phyloP scores from a whole-genome alignment of 2,329 filamentous ascomycete genomes.

The Cryphonectria radicalis region DNA sequence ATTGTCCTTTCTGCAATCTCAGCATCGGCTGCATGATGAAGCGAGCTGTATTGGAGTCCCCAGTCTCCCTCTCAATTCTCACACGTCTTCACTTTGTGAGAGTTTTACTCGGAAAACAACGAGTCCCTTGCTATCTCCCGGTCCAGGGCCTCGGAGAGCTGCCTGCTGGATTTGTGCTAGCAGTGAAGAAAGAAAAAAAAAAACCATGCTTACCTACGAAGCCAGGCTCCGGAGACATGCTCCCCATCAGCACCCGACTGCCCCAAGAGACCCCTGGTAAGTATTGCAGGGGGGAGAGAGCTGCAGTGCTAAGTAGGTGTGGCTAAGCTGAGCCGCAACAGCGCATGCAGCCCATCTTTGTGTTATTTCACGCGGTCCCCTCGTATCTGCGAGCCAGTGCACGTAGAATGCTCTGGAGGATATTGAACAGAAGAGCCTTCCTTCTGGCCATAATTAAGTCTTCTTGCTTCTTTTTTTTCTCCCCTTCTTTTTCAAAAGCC shows the following conservation, averaged over 20 bases:
- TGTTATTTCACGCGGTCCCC: not conserved
- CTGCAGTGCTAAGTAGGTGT: not conserved
- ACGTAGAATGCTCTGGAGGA: not conserved
- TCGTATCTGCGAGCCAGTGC: not conserved
- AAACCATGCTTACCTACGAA: not conserved
- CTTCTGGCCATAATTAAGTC: not conserved
- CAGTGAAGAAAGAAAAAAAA: not conserved
- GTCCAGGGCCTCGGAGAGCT: not conserved
- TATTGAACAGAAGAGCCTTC: not conserved
- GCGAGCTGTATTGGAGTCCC: not conserved
- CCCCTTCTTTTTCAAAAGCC: not conserved
- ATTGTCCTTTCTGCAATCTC: not conserved
- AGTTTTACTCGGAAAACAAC: no score
- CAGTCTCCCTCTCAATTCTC: not conserved
- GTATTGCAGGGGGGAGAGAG: not conserved
- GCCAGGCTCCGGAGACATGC: not conserved
- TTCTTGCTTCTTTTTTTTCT: not conserved
- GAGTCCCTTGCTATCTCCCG: not conserved
- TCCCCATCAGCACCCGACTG: not conserved
- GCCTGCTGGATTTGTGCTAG: not conserved
- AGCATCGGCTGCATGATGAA: not conserved
- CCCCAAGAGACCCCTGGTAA: not conserved
- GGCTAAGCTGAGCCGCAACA: not conserved
- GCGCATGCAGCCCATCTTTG: not conserved
- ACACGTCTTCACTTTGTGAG: not conserved